These are phyloP conservation scores for Diaporthe sp. DNA, from an alignment of 2,329 filamentous ascomycete species.

Conservation along the genomic window DNA sequence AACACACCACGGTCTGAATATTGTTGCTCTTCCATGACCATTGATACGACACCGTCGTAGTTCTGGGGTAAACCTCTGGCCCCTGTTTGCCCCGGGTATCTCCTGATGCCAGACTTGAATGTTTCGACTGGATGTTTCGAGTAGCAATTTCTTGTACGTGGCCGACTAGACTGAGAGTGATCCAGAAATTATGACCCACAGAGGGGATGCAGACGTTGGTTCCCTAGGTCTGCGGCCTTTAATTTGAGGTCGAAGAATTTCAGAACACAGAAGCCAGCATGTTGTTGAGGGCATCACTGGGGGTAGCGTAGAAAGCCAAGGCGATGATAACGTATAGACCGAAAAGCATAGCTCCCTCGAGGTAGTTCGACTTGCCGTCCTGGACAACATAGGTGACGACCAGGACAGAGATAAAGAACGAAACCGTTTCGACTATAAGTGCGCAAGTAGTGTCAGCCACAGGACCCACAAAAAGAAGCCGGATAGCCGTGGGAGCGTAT, in stretches of 20 bases:
- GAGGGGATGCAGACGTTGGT: too few species aligned
- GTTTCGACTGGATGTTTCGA: neutral
- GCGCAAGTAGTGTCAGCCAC: slow-evolving; percentile 29
- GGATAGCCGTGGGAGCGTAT: neutral
- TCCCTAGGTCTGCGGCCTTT: neutral
- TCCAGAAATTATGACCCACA: neutral
- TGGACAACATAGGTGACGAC: slow-evolving; percentile 82
- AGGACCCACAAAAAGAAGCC: neutral
- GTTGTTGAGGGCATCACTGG: slow-evolving; percentile 58
- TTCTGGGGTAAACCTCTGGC: neutral
- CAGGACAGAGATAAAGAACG: slow-evolving; percentile 79
- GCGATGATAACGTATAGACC: slow-evolving; percentile 70
- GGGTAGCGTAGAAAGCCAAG: slow-evolving; percentile 68
- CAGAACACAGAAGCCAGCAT: slow-evolving; percentile 33
- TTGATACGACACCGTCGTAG: neutral
- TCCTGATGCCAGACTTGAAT: neutral
- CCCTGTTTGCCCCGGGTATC: neutral
- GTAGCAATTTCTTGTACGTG: neutral
- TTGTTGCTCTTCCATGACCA: neutral
- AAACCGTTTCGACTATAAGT: slow-evolving; percentile 74
- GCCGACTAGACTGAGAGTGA: neutral
- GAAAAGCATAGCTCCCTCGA: slow-evolving; percentile 79
- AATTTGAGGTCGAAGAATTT: neutral
- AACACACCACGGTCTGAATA: neutral
- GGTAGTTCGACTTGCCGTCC: slow-evolving; percentile 86